phyloP scores from a whole-genome alignment of 768 basidiomycete genomes.

The Sporobolomyces phaffii region DNA sequence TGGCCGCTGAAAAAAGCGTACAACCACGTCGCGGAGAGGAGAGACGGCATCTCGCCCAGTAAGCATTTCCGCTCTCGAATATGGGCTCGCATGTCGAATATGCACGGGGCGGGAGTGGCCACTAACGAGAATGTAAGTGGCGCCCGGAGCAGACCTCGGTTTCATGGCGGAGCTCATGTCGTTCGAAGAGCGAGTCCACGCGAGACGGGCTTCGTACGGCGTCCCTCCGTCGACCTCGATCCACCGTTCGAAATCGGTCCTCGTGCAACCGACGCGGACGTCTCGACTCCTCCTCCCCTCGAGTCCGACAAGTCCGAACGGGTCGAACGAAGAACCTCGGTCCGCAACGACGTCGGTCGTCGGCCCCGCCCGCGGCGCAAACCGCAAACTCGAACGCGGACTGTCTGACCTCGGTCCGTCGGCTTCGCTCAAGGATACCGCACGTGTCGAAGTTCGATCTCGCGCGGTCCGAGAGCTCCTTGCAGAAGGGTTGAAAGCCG shows the following conservation, averaged over 20 bases:
- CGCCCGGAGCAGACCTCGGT: conserved; percentile 55
- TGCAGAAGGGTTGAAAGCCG: no score
- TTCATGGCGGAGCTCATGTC: conserved; percentile 96
- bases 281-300: not conserved
- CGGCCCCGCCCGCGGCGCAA: no score
- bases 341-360: no score
- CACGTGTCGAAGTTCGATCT: no score
- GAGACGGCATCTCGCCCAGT: conserved; percentile 87
- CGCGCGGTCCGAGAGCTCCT: no score
- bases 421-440: no score
- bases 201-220: not conserved
- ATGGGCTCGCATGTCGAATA: no score
- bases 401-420: not conserved
- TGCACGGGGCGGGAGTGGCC: no score
- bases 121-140: no score
- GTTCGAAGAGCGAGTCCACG: conserved; percentile 68
- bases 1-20: conserved; percentile 87
- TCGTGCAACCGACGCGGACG: not conserved
- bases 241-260: not conserved
- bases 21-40: conserved; percentile 79
- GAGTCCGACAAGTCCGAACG: not conserved
- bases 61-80: not conserved
- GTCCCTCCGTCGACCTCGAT: not conserved
- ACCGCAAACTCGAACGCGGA: not conserved
- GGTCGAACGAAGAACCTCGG: not conserved